Base-by-base conservation (phyloP, 345 rosid genomes). In the Eucalyptus curtisii region DNA sequence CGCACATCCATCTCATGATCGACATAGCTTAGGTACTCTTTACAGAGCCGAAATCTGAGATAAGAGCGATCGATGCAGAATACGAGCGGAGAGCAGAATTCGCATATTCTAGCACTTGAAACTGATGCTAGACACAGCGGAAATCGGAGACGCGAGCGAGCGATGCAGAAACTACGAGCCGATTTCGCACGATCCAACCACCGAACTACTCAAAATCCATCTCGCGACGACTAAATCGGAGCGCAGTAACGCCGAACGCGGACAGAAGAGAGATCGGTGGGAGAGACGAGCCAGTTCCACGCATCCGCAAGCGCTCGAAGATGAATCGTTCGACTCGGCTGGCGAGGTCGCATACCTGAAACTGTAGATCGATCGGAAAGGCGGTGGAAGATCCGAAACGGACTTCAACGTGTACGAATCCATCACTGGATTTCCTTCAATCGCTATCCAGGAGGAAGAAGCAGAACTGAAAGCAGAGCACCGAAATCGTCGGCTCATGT, bases 341-440 rank as follows among this genome's bases (percentile, higher is more conserved):
- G 13, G 84, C 27, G 47, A 40, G 47, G 31, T 49, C 49, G 47
- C 49, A 33, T 79, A 97, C 99, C 98, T 96, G 96, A 97, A 96
- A 88, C 90, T 91, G 90, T 94, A 97, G 88, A 91, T 90, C 85
- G 99, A 95, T 88, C 95, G 95, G 91, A 97, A 96, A 44, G 90
- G 94, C 42, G 88, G 89, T 24, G 99, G 98, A 90, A 96, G 89
- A 92, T 97, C 97, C 68, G 93, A 90, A 88, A 96, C 95, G 25
- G 98, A 96, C 93, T 95, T 96, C 57, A 97, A 90, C 48, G 97
- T 37, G 86, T 94, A 94, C 25, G 95, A 92, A 91, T 97, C 99
- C 99, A 96, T 96, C 25, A 30, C 84, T 52, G 87, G 45, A 87
- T 30, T 44, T 71, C 4, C 82, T 87, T 68, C 55, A 10, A 19